Evolutionary conservation across 1,139 yeast species (phyloP).

Genomic region (Arxiozyma telluris): DNA sequence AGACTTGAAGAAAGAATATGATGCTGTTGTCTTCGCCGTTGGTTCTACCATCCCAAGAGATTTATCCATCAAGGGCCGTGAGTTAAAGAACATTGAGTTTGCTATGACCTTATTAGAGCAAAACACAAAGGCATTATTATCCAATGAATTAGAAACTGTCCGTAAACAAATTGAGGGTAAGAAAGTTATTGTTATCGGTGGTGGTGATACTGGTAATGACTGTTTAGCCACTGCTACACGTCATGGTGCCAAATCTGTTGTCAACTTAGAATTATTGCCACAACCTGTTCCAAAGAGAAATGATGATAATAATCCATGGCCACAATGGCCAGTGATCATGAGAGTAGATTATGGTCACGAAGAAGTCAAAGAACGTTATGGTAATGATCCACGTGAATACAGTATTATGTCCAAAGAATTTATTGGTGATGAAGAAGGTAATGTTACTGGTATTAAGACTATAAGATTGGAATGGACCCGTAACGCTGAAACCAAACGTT

Average conservation of each 20-base stretch:
- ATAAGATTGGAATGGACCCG: slow-evolving; percentile 98
- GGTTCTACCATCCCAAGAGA: slow-evolving; percentile 97
- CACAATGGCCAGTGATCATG: slow-evolving; percentile 98
- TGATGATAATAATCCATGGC: slow-evolving; percentile 77
- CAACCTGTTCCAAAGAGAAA: slow-evolving; percentile 86
- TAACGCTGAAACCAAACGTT: slow-evolving; percentile 78
- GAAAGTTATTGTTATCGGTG: slow-evolving; percentile 93
- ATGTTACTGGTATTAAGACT: slow-evolving; percentile 87
- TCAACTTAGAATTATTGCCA: slow-evolving; percentile 90
- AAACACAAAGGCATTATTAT: slow-evolving; percentile 85
- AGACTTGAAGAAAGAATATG: slow-evolving; percentile 54
- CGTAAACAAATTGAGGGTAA: slow-evolving; percentile 69
- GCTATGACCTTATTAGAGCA: slow-evolving; percentile 89
- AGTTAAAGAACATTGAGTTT: slow-evolving; percentile 76
- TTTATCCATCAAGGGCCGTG: slow-evolving; percentile 88
- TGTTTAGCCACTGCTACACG: slow-evolving; percentile 96
- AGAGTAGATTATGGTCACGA: slow-evolving; percentile 97
- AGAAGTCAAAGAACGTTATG: slow-evolving; percentile 89
- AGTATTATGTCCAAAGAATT: slow-evolving; percentile 92
- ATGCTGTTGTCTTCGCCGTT: slow-evolving; percentile 87
- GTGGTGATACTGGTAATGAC: slow-evolving; percentile 99
- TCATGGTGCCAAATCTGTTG: slow-evolving; percentile 94
- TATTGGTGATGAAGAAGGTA: slow-evolving; percentile 88
- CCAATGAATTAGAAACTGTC: slow-evolving; percentile 55
- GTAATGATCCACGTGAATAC: slow-evolving; percentile 96